Base-by-base conservation (phyloP, 768 basidiomycete genomes). In the Kwoniella botswanensis region DNA sequence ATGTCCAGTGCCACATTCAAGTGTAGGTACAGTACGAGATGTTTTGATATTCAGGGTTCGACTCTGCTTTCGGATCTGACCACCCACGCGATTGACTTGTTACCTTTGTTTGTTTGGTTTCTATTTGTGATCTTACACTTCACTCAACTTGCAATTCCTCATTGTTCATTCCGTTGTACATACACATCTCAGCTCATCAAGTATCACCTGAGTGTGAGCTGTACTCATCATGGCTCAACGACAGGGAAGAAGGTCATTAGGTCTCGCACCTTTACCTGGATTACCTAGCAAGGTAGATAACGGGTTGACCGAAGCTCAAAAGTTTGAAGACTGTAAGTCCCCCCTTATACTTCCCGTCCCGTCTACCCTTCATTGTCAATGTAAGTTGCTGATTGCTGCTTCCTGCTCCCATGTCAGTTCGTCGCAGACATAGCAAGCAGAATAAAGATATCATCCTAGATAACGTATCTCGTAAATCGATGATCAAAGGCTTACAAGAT, bases 371-470 rank as follows among this genome's bases (percentile, higher is more conserved):
- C 4, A 26, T 4, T 6, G 35, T 35, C 5, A 9, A 35, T 35
- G 7, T 6, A 35, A 35, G 35, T 9, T 35, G 35, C 35, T 35
- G 35, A 35, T 35, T 35, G 35, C 4, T 26, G 26, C 26, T 26
- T 26, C 4, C 26, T 26, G 26, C 26, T 26, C 26, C 26, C 26
- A 7, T 35, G 35, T 35, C 22, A 79, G 78, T 79, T 43, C 76
- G 76, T 4, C 22, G 71, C 29, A 63, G 71, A 59, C 78, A 79
- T 61, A 67, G 64, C 42, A 75, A 67, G 61, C 78, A 79, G 52
- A 79, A 79, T 54, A 77, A 73, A 56, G 78, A 79, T 21, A 75
- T 79, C 50, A 76, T 79, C 50, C 41, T 61, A 52, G 67, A 68
- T 11, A 76, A 76, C 29, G 63, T 72, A 10, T 29, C 29, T 17